Percentiles rank a stretch among this genome's conserved stretches.
phyloP scores from a whole-genome alignment of 1,284 basidiomycete genomes.

The Chiua sp. region DNA sequence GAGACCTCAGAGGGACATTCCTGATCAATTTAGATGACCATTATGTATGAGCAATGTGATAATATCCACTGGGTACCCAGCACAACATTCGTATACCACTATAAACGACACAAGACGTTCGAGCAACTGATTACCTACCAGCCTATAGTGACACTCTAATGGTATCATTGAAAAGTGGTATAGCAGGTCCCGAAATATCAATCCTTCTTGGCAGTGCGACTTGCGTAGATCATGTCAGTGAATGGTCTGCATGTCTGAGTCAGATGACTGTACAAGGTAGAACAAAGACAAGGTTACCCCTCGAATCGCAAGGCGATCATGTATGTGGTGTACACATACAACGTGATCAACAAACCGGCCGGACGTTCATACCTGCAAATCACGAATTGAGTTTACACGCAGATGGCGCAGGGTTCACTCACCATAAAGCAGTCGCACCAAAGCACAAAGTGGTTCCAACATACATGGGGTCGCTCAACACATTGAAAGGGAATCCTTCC shows the following conservation, averaged over 20 bases:
- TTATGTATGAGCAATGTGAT: background rate
- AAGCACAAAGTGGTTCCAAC: constrained; percentile 91
- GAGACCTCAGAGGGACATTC: background rate
- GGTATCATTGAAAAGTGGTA: background rate
- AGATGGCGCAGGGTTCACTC: constrained; percentile 27
- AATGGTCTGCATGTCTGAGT: constrained; percentile 59
- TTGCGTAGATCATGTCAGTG: constrained; percentile 83
- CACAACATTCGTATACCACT: background rate
- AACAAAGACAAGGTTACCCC: constrained; percentile 60
- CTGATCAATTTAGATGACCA: background rate
- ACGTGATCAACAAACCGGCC: constrained; percentile 76
- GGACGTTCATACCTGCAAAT: constrained; percentile 79
- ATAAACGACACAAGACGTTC: background rate
- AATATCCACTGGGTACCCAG: background rate
- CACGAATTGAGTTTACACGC: constrained; percentile 2
- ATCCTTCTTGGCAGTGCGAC: constrained; percentile 45
- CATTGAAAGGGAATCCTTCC: constrained; percentile 94
- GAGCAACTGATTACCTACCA: background rate
- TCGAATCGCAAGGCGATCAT: constrained; percentile 84
- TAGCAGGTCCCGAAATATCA: constrained; percentile 2
- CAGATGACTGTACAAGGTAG: constrained; percentile 4
- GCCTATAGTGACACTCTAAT: background rate
- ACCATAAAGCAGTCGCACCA: constrained; percentile 84
- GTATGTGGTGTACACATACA: constrained; percentile 86
- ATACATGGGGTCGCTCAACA: constrained; percentile 96